Percentiles rank a stretch among this genome's conserved stretches.
phyloP scores from a whole-genome alignment of 345 rosid species.

The Eucalyptus regnans region DNA sequence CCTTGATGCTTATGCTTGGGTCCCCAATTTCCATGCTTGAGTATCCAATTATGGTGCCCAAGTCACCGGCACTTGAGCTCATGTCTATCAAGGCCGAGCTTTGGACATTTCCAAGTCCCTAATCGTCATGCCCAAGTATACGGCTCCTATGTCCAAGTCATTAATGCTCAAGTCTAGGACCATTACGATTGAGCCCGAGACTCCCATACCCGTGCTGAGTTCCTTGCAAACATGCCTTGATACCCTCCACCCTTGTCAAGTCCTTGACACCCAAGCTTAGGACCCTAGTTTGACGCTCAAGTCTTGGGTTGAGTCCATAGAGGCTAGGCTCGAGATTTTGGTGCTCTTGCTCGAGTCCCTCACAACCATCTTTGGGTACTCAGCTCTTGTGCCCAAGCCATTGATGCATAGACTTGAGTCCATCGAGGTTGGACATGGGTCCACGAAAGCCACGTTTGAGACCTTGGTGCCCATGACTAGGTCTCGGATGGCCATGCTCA shows the following conservation, averaged over 20 bases:
- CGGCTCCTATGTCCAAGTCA: accelerated
- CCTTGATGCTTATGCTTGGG: not conserved
- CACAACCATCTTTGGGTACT: not conserved
- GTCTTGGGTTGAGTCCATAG: not conserved
- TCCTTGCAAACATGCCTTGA: not conserved
- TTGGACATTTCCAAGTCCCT: accelerated
- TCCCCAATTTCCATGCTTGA: not conserved
- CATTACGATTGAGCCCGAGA: accelerated
- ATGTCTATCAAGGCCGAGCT: accelerated
- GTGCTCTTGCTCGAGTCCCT: not conserved
- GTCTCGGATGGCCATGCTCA: not conserved
- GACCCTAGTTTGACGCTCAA: not conserved
- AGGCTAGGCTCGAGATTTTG: not conserved
- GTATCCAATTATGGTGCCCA: not conserved
- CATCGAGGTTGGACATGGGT: not conserved
- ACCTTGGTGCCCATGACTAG: not conserved
- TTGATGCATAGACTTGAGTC: not conserved
- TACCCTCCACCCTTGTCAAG: not conserved
- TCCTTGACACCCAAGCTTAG: not conserved
- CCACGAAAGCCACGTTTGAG: not conserved
- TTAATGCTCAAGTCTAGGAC: not conserved
- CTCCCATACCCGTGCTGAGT: not conserved
- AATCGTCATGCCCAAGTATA: accelerated
- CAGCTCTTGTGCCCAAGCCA: not conserved
- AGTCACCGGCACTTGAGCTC: not conserved